Evolutionary conservation across 2,329 filamentous ascomycete species (phyloP).

Genomic region (Hirsutella rhossiliensis): DNA sequence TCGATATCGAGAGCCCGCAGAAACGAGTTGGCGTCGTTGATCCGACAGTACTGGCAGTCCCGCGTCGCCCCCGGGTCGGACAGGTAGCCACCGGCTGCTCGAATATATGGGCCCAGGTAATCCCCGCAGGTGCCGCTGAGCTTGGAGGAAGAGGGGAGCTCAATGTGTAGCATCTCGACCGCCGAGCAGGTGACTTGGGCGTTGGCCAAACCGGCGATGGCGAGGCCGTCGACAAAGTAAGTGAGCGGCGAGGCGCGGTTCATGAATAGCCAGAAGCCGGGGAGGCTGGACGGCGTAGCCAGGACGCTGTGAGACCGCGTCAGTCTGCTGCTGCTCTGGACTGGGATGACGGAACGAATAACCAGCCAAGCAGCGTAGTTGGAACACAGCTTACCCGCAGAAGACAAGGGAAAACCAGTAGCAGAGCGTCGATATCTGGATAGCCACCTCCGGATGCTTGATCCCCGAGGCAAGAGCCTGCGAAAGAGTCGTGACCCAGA

Average conservation of each 20-base stretch:
- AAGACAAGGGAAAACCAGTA: no score
- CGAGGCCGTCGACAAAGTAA: slow-evolving; percentile 58
- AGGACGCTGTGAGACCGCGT: no score
- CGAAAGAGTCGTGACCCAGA: no score
- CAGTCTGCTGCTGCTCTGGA: no score
- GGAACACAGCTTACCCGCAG: no score
- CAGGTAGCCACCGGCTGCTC: not conserved
- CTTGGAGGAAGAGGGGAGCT: no score
- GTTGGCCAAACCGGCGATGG: not conserved
- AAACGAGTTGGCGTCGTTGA: not conserved
- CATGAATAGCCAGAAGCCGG: slow-evolving; percentile 72
- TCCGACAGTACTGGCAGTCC: not conserved
- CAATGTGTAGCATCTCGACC: not conserved
- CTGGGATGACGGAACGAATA: no score
- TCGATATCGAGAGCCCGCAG: not conserved
- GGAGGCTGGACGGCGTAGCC: slow-evolving; percentile 31
- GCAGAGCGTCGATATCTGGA: no score
- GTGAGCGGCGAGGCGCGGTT: slow-evolving; percentile 68
- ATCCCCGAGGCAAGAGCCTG: no score
- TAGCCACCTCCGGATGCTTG: no score
- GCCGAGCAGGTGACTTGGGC: not conserved
- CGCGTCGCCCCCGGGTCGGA: not conserved
- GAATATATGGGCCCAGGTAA: not conserved
- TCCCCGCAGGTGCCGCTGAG: not conserved
- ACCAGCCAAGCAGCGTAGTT: no score